Percentiles rank a stretch among this genome's conserved stretches.
Conservation (phyloP, 495 filamentous ascomycete genomes). For the Mycothermus thermophilus region DNA sequence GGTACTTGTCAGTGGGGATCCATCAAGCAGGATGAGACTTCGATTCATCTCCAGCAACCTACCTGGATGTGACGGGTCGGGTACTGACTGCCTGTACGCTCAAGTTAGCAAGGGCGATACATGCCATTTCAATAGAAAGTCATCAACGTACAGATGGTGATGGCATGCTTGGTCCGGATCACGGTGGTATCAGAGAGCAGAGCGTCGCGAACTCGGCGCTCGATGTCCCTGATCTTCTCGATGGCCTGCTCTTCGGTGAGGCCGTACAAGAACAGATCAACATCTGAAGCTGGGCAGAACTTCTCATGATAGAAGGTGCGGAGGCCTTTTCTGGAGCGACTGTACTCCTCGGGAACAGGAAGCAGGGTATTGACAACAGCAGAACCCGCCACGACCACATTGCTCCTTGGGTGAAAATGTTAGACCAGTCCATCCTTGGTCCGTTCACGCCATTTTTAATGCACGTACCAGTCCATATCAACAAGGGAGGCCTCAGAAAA, state of each 20-base stretch:
- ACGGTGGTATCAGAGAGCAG: conserved; percentile 65
- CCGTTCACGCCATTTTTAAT: not conserved
- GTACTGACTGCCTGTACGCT: conserved; percentile 48
- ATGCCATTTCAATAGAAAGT: not conserved
- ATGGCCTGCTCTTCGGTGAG: conserved; percentile 57
- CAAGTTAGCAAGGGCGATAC: not conserved
- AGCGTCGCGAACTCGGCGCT: conserved; percentile 50
- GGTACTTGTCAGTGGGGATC: conserved; percentile 8
- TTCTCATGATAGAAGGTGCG: conserved; percentile 67
- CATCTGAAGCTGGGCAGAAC: conserved; percentile 68
- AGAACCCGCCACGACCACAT: conserved; percentile 64
- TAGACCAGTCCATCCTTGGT: not conserved
- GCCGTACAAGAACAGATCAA: conserved; percentile 73
- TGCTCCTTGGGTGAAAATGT: conserved; percentile 17
- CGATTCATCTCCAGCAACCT: not conserved
- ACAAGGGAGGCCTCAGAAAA: conserved; percentile 54
- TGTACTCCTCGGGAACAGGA: conserved; percentile 52
- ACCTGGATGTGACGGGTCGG: conserved; percentile 62
- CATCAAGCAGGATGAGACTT: not conserved
- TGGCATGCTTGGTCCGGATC: conserved; percentile 66
- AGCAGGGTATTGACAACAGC: conserved; percentile 61
- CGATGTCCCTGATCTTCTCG: conserved; percentile 71
- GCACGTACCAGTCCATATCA: conserved; percentile 51
- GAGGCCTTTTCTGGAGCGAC: conserved; percentile 46
- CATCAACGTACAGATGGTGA: conserved; percentile 48